phyloP scores from a whole-genome alignment of 768 basidiomycete genomes.

The Serendipita sp. region DNA sequence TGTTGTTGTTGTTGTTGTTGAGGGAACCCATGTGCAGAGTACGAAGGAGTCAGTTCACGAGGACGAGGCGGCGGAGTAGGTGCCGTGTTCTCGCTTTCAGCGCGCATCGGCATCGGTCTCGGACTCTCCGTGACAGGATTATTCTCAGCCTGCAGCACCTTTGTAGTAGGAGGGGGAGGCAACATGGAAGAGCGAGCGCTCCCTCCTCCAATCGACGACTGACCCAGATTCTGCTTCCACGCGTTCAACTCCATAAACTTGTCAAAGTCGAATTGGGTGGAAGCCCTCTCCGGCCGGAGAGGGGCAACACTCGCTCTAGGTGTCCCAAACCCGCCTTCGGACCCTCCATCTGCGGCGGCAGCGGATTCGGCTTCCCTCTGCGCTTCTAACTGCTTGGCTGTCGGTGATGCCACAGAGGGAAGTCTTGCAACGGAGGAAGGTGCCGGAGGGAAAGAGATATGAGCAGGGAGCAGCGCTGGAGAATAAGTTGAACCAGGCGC shows the following conservation, averaged over 20 bases:
- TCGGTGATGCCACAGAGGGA: not conserved
- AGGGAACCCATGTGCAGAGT: not conserved
- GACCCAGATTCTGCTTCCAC: not conserved
- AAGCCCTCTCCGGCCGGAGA: not conserved
- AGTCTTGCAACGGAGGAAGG: not conserved
- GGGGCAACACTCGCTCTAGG: not conserved
- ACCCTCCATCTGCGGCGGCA: not conserved
- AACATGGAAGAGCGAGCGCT: not conserved
- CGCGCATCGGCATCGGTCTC: not conserved
- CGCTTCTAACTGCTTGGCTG: not conserved
- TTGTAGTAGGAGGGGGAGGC: not conserved
- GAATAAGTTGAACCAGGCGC: not conserved
- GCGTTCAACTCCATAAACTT: not conserved
- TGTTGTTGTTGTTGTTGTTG: not conserved
- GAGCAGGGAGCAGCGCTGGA: not conserved
- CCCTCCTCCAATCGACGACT: not conserved
- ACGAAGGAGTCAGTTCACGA: not conserved
- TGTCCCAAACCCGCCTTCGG: not conserved
- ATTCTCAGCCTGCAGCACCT: not conserved
- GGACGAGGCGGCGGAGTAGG: not conserved
- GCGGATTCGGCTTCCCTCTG: not conserved
- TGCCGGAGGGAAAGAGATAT: not conserved
- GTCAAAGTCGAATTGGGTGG: slow-evolving; percentile 2
- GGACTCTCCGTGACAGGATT: not conserved
- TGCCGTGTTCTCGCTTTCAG: not conserved